Conservation (phyloP, 2,329 filamentous ascomycete species). For the Diaporthe australafricana region DNA sequence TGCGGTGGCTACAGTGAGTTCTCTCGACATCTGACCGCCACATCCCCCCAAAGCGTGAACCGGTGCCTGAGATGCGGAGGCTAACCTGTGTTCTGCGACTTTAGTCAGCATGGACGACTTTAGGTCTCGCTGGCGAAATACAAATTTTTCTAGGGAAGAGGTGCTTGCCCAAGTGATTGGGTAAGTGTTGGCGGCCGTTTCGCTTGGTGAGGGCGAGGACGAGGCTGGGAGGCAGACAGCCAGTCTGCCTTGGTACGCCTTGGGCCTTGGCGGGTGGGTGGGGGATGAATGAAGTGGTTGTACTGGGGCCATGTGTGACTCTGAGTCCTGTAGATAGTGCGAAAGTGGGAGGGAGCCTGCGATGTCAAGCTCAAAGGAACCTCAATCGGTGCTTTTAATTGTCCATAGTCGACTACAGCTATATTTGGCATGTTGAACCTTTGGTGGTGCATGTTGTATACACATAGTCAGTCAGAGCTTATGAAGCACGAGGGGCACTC, state of each 20-base stretch:
- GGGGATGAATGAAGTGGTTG: constrained; percentile 11
- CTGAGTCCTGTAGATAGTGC: neutral
- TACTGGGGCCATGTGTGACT: neutral
- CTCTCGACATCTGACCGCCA: neutral
- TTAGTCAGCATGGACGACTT: constrained; percentile 85
- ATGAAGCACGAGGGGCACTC: neutral
- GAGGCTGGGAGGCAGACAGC: neutral
- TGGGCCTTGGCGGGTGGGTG: neutral
- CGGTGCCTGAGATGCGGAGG: neutral
- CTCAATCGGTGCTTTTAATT: neutral
- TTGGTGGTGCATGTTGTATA: neutral
- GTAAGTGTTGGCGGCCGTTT: constrained; percentile 66
- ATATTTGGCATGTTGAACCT: neutral
- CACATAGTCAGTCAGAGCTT: constrained; percentile 1
- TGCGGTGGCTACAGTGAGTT: constrained; percentile 90
- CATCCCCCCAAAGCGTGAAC: neutral
- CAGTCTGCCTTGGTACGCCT: neutral
- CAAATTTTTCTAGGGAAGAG: constrained; percentile 68
- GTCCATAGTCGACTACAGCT: too few species aligned
- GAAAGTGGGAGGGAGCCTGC: neutral
- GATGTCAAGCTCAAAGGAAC: neutral
- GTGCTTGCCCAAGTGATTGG: constrained; percentile 52
- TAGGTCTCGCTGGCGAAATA: constrained; percentile 79
- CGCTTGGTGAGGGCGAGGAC: neutral
- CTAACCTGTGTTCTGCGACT: constrained; percentile 37